Evolutionary conservation across 345 rosid species (phyloP), one percentile per base, ranked within the genome.

Genomic region (Linum tenue): DNA sequence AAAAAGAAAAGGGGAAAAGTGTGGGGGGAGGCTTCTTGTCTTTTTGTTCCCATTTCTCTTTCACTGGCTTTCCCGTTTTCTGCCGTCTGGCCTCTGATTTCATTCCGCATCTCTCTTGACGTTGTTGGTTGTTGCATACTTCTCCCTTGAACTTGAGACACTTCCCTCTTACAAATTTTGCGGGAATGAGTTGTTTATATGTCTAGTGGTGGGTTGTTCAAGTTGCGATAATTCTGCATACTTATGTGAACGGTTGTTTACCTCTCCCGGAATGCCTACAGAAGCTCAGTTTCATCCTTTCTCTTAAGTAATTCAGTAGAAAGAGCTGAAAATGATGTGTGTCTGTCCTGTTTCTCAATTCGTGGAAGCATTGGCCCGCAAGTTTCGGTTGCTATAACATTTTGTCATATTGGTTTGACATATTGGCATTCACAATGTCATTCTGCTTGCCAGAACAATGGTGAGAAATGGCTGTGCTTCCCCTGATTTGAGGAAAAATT

Each of bases 1-100:
- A 17, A 10, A 51, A 69, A 59, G 69, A 72, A 8, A 37, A 67
- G 53, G 40, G 4, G 8, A n/a, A 60, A 64, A 56, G 22, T 17
- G 57, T 37, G 41, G 37, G 22, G 51, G 10, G 59, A 5, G 10
- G 35, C 11, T 31, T 40, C 3, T 5, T 15, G 70, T 62, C 40
- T 12, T 22, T 56, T 50, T 70, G 39, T 50, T 56, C 55, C n/a
- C 16, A 37, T 64, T 39, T 41, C 43, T 62, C n/a, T 8, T 16
- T 44, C 36, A 2, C 7, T 17, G 4, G 16, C 6, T 37, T 55
- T n/a, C 35, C 39, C 42, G 3, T 55, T 22, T 4, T 65, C 39
- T 43, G 50, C 50, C 50, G 6, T 43, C 50, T 22, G 31, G 31
- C 31, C 1, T 22, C 31, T 22, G 31, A 22, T 22, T 22, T 22